Base-by-base conservation (phyloP, 805 yeast genomes). In the Yarrowia sp. region DNA sequence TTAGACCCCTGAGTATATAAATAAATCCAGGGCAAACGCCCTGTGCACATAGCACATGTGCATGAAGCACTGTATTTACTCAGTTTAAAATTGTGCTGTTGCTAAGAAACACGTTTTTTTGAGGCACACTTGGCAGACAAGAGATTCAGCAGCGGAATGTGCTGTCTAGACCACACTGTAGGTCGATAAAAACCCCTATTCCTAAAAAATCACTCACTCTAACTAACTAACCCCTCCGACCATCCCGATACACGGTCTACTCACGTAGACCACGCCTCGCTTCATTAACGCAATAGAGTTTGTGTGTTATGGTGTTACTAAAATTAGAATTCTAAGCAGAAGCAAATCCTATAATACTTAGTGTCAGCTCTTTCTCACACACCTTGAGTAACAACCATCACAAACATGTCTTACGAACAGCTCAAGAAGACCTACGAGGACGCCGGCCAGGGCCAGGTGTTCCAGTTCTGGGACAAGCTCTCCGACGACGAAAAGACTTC, bases 381-480 rank as follows among this genome's bases (percentile, higher is more conserved):
- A 39, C 35, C 33, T 33, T 6, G 35, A 39, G 45, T 41, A 41
- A 22, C 62, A 55, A 35, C 60, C 36, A 31, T 8, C 47, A 55
- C 41, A 39, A 58, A 43, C 41, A 58, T 58, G 64, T 58, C 64
- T n/a, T 58, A 35, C 51, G 64, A 58, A 44, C 51, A 58, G 64
- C 57, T 61, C 38, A 45, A 48, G 18, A 48, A 45, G 65, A 41
- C 57, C 65, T 71, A 74, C 47, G 72, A 73, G 35, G 67, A 66
- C 2, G 78, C 76, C 13, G 76, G 76, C 67, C 81, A 79, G 69
- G 77, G 68, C 65, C 81, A 79, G 39, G 80, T 78, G 8, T 77
- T 77, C 68, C 68, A 70, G 44, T 77, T 76, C 66, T 75, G 72
- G 70, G 76, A 74, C 68, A 22, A 64, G 57, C 75, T 79, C 33